Base-by-base conservation (phyloP, 164 flowering plant genomes). In the Brasenia schreberi region DNA sequence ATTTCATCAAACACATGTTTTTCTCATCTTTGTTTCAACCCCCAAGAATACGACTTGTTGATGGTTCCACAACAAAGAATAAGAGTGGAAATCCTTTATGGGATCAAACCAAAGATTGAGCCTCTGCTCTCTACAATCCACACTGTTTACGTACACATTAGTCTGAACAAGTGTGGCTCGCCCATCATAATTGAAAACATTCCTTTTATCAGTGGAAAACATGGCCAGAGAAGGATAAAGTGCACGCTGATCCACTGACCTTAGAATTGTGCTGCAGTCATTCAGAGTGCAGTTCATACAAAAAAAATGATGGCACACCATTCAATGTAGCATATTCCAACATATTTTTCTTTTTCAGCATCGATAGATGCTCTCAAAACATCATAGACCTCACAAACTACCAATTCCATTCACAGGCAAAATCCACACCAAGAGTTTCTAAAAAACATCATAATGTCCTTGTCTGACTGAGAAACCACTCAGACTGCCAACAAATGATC, bases 341-440 rank as follows among this genome's bases (percentile, higher is more conserved):
- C 12, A 69, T 68, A 68, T 80, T 44, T 44, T 12, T 45, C 11
- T 45, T 71, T 67, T 74, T 71, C 72, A 79, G 66, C 68, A 69
- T 66, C 61, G 66, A 77, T 52, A 62, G 59, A 71, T 86, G 85
- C 27, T 83, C 80, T 83, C 58, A 91, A 71, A 49, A 90, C 85
- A 39, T 84, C 78, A 77, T 83, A 80, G 27, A 89, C 93, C 81
- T 94, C 99, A 68, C 93, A 90, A 73, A 94, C 89, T 72, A 88
- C 82, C 43, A 91, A 69, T 74, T 91, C 97, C 92, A 87, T 91
- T 77, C 90, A 78, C 76, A 81, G 93, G 73, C 97, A 94, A 82
- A 91, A 94, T 17, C 92, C 99, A 77, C 99, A 94, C 96, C 96
- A 94, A 71, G 71, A 80, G 71, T 75, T 85, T 81, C 88, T 87